Percentiles rank a stretch among this genome's conserved stretches.
Conservation (phyloP, 257 asterid genomes). For the Solanum virginianum region DNA sequence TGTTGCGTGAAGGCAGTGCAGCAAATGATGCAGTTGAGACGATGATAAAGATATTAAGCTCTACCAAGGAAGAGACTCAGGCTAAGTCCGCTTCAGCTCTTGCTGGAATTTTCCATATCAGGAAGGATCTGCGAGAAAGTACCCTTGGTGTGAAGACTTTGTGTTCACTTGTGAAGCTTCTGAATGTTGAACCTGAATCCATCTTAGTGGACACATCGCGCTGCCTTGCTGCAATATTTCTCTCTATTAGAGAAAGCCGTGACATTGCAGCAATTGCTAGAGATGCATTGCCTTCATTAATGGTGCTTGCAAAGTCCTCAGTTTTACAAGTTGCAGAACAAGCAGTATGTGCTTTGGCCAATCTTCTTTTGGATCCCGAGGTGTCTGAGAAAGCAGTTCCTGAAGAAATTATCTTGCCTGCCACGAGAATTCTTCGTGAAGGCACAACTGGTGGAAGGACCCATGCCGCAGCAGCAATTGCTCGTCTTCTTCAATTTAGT, state of each 20-base stretch:
- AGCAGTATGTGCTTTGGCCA: constrained; percentile 92
- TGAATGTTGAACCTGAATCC: constrained; percentile 55
- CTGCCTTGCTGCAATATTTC: constrained; percentile 85
- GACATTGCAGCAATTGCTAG: constrained; percentile 78
- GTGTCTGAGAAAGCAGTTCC: constrained; percentile 56
- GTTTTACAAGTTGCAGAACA: constrained; percentile 80
- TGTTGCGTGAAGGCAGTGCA: constrained; percentile 95
- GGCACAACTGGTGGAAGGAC: constrained; percentile 67
- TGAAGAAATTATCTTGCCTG: constrained; percentile 76
- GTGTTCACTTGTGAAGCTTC: constrained; percentile 50
- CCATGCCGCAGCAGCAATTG: constrained; percentile 92
- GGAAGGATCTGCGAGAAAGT: constrained; percentile 93
- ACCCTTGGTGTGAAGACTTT: constrained; percentile 57
- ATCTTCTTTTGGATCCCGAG: constrained; percentile 80
- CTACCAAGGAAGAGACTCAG: constrained; percentile 82
- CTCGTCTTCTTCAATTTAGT: constrained; percentile 74
- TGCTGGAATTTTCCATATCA: constrained; percentile 70
- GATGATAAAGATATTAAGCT: constrained; percentile 73
- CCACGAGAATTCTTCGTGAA: constrained; percentile 77
- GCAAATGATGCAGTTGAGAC: constrained; percentile 96
- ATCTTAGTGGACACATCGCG: constrained; percentile 63
- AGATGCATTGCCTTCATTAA: constrained; percentile 65
- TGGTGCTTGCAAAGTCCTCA: constrained; percentile 66
- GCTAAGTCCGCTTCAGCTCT: constrained; percentile 84
- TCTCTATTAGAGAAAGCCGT: constrained; percentile 74